Conservation (phyloP, 805 yeast species). For the Candida coquimbonensis region DNA sequence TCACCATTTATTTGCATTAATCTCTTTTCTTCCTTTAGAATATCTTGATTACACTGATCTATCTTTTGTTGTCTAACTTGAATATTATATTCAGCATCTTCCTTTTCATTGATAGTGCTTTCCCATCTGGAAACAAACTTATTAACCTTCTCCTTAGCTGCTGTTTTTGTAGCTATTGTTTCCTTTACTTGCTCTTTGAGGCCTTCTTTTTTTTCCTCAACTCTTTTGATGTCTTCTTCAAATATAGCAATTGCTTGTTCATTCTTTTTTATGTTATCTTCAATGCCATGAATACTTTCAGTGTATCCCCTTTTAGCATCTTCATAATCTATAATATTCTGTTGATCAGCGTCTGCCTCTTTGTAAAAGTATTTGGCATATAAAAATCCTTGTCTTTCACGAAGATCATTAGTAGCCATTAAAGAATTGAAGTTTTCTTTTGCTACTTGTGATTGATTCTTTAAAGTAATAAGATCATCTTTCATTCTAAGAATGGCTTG, state of each 20-base stretch:
- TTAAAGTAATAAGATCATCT: constrained; percentile 32
- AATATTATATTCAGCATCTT: constrained; percentile 14
- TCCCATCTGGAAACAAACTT: constrained; percentile 9
- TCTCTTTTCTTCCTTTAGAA: constrained; percentile 20
- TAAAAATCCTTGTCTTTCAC: constrained; percentile 30
- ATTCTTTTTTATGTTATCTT: constrained; percentile 1
- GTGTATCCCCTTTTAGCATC: constrained; percentile 11
- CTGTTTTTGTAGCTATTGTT: background rate
- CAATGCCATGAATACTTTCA: constrained; percentile 6
- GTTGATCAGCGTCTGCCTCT: constrained; percentile 24
- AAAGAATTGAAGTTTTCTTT: constrained; percentile 32
- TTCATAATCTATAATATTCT: constrained; percentile 7
- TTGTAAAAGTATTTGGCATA: constrained; percentile 47
- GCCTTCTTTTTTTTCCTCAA: constrained; percentile 4
- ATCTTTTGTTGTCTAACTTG: constrained; percentile 15
- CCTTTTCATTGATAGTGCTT: constrained; percentile 14
- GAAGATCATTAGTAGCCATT: constrained; percentile 33
- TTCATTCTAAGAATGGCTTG: constrained; percentile 33
- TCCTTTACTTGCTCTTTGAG: constrained; percentile 1
- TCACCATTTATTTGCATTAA: constrained; percentile 24
- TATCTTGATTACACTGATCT: constrained; percentile 11
- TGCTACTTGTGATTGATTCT: constrained; percentile 36
- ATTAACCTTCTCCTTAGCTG: constrained; percentile 8
- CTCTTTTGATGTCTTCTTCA: background rate
- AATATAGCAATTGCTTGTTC: constrained; percentile 1